Percentiles rank a stretch among this genome's conserved stretches.
phyloP scores from a whole-genome alignment of 75 land plant genomes.

The Pseudotsuga menziesii region DNA sequence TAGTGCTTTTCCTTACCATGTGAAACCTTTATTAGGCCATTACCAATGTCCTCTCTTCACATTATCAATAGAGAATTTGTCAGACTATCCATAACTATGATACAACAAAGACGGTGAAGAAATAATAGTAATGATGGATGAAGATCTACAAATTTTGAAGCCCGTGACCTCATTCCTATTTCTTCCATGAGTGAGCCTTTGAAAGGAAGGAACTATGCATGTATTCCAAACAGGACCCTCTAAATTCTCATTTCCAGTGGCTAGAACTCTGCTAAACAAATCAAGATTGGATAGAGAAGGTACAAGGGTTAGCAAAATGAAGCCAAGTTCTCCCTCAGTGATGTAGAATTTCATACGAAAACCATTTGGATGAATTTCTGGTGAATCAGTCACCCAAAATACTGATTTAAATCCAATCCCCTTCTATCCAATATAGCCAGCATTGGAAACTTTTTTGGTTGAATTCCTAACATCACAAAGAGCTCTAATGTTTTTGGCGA shows the following conservation, averaged over 20 bases:
- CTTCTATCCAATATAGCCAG: too few species aligned
- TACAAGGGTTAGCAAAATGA: slow-evolving; percentile 70
- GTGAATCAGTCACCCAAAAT: slow-evolving; percentile 78
- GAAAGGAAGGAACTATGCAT: slow-evolving; percentile 88
- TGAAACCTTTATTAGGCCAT: slow-evolving; percentile 73
- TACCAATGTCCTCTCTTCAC: slow-evolving; percentile 59
- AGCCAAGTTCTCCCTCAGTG: slow-evolving; percentile 83
- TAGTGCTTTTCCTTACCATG: slow-evolving; percentile 54
- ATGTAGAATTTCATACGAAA: slow-evolving; percentile 94
- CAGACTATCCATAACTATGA: slow-evolving; percentile 58
- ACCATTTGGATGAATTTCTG: slow-evolving; percentile 33
- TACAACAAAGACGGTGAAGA: slow-evolving; percentile 71
- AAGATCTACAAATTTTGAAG: slow-evolving; percentile 71
- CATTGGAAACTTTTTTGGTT: too few species aligned
- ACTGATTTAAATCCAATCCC: too few species aligned
- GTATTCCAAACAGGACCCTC: slow-evolving; percentile 55
- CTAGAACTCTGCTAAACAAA: slow-evolving; percentile 18
- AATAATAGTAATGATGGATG: slow-evolving; percentile 90
- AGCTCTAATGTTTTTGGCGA: slow-evolving; percentile 60
- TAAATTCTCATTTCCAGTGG: slow-evolving; percentile 19
- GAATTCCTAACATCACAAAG: slow-evolving; percentile 20
- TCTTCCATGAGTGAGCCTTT: slow-evolving; percentile 38
- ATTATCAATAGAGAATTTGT: slow-evolving; percentile 48
- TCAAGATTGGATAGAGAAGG: slow-evolving; percentile 39
- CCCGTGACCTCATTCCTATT: slow-evolving; percentile 29